Conservation (phyloP, 1,284 basidiomycete species). For the Moesziomyces sp. region DNA sequence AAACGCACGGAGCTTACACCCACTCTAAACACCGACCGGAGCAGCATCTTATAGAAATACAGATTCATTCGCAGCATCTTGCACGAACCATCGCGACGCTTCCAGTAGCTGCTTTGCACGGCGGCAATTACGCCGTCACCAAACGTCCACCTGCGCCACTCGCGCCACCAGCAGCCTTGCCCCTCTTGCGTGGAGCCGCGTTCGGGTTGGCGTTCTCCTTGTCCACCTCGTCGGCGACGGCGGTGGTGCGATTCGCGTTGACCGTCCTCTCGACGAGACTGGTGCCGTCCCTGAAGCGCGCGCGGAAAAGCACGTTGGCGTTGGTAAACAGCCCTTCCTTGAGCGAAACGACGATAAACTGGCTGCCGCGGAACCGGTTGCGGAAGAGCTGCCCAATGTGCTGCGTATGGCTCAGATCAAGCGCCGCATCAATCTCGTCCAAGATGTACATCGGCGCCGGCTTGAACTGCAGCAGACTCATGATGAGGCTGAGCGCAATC, state of each 20-base stretch:
- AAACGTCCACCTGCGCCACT: constrained; percentile 5
- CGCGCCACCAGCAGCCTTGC: constrained; percentile 6
- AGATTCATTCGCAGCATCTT: no score
- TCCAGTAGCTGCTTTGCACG: neutral
- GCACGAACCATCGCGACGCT: neutral
- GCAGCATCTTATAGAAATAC: no score
- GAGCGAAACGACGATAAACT: constrained; percentile 96
- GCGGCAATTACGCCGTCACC: constrained; percentile 13
- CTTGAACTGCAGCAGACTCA: constrained; percentile 97
- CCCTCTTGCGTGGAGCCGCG: constrained; percentile 13
- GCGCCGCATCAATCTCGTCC: constrained; percentile 96
- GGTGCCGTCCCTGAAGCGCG: constrained; percentile 90
- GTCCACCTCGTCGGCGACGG: constrained; percentile 18
- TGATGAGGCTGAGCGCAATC: constrained; percentile 95
- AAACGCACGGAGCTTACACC: no score
- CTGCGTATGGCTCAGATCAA: constrained; percentile 92
- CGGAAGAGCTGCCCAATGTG: constrained; percentile 96
- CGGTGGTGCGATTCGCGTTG: constrained; percentile 44
- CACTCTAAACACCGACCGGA: no score
- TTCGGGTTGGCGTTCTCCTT: constrained; percentile 32
- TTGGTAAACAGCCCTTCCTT: constrained; percentile 96
- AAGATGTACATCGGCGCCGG: constrained; percentile 99
- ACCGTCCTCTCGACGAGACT: constrained; percentile 78
- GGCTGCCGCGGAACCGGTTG: constrained; percentile 95
- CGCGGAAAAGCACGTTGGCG: constrained; percentile 94